Percentiles rank a stretch among this genome's conserved stretches.
These are phyloP conservation scores for Tetratostichococcus sp. DNA, from an alignment of 139 green algal genomes.

Conservation along the genomic window DNA sequence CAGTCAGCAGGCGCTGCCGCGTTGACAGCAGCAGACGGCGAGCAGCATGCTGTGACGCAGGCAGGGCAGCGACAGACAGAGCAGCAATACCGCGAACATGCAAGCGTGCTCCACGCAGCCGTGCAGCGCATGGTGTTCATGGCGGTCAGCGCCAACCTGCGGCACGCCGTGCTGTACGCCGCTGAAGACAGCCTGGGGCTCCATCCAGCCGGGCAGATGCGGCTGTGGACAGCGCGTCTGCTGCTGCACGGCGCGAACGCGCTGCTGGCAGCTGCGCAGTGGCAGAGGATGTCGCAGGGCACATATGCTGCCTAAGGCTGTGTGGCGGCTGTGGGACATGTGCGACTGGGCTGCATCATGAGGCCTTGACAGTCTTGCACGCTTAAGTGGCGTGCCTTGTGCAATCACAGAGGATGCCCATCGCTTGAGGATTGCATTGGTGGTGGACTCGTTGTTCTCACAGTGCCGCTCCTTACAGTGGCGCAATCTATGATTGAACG, in stretches of 20 bases:
- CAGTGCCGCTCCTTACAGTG: too few relatives aligned
- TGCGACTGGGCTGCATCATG: too few relatives aligned
- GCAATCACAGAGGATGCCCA: too few relatives aligned
- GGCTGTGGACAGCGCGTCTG: background rate
- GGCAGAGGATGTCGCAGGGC: background rate
- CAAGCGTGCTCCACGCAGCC: background rate
- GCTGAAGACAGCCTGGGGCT: background rate
- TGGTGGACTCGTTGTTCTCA: too few relatives aligned
- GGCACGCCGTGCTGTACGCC: background rate
- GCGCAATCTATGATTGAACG: too few relatives aligned
- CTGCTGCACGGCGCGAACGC: background rate
- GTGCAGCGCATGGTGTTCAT: background rate
- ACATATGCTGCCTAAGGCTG: background rate
- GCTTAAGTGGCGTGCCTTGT: too few relatives aligned
- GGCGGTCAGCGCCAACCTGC: background rate
- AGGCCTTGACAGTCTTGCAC: too few relatives aligned
- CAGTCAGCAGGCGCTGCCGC: background rate
- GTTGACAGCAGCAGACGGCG: background rate
- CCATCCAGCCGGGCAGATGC: background rate
- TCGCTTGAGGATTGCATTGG: too few relatives aligned
- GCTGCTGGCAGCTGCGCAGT: background rate
- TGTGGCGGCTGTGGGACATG: too few relatives aligned
- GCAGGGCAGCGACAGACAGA: too few relatives aligned
- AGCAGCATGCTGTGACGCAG: too few relatives aligned
- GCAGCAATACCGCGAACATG: too few relatives aligned